Conservation (phyloP, 306 rosid genomes). For the Casuarina glauca region DNA sequence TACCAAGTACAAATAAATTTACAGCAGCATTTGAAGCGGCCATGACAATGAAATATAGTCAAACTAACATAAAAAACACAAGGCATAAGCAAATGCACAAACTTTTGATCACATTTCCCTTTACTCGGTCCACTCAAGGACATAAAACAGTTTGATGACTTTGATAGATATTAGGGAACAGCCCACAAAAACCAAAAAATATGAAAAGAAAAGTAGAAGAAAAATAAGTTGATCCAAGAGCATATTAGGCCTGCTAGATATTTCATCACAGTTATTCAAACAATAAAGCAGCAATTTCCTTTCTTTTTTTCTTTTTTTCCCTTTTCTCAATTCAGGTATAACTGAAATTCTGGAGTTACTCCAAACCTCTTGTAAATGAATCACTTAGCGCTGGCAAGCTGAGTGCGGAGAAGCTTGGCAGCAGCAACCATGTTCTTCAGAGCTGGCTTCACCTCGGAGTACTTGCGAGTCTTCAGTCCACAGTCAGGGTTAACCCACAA, state of each 20-base stretch:
- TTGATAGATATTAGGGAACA: constrained; percentile 28
- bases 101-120: neutral
- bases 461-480: constrained; percentile 94
- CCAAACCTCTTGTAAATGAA: constrained; percentile 6
- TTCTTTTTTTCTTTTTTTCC: neutral
- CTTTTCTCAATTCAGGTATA: constrained; percentile 18
- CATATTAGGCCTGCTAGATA: constrained; percentile 37
- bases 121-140: no score
- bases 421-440: constrained; percentile 80
- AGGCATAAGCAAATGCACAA: neutral
- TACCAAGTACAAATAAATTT: no score
- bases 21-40: no score
- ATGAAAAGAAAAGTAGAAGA: neutral
- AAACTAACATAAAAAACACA: no score
- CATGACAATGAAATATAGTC: no score
- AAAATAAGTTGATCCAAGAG: constrained; percentile 40
- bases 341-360: constrained; percentile 8
- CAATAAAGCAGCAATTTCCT: constrained; percentile 30
- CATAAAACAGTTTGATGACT: constrained; percentile 13
- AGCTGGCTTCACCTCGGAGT: constrained; percentile 82
- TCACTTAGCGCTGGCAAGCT: constrained; percentile 75
- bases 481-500: constrained; percentile 98
- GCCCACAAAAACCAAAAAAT: constrained; percentile 47
- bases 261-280: constrained; percentile 53
- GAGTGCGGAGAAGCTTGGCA: constrained; percentile 75